These are phyloP conservation scores for Cyclostephanos tholiformis DNA, from an alignment of 108 stramenopile species.

Conservation along the genomic window DNA sequence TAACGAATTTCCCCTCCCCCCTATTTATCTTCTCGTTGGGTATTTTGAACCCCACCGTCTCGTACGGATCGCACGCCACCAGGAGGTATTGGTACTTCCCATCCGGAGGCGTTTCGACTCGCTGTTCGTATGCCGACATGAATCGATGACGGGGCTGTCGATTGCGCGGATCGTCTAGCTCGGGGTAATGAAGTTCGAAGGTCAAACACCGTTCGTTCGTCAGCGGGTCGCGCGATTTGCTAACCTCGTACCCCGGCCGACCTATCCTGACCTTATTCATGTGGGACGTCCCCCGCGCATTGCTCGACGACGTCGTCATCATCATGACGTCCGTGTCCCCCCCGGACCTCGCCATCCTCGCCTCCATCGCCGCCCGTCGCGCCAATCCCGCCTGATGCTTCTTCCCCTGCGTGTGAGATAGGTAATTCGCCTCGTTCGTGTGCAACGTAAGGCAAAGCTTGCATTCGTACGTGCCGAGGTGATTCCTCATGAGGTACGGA, in stretches of 20 bases:
- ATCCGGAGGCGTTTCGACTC: slow-evolving; percentile 94
- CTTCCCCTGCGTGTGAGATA: slow-evolving; percentile 99
- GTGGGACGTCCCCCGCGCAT: slow-evolving; percentile 2
- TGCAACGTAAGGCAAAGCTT: slow-evolving; percentile 98
- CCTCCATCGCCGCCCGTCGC: slow-evolving; percentile 86
- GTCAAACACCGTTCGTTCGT: slow-evolving; percentile 87
- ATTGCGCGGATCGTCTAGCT: slow-evolving; percentile 83
- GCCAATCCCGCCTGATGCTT: slow-evolving; percentile 97
- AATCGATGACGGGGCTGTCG: slow-evolving; percentile 98
- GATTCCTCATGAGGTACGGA: slow-evolving; percentile 98
- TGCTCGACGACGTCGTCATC: slow-evolving; percentile 18
- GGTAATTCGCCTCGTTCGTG: slow-evolving; percentile 98
- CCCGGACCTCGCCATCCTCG: slow-evolving; percentile 63
- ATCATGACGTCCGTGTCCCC: slow-evolving; percentile 57
- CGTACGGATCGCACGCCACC: slow-evolving; percentile 98
- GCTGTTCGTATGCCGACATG: slow-evolving; percentile 99
- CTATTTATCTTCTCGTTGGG: slow-evolving; percentile 96
- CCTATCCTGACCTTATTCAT: slow-evolving; percentile 88
- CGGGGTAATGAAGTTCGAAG: slow-evolving; percentile 97
- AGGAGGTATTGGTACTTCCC: slow-evolving; percentile 95
- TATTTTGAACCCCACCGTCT: slow-evolving; percentile 99
- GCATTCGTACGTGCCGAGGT: slow-evolving; percentile 98
- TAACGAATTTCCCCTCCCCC: slow-evolving; percentile 90
- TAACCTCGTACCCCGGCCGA: slow-evolving; percentile 98
- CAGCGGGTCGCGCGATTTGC: slow-evolving; percentile 85